phyloP scores from a whole-genome alignment of 1,284 basidiomycete species.

The Rugosomyces carneus region DNA sequence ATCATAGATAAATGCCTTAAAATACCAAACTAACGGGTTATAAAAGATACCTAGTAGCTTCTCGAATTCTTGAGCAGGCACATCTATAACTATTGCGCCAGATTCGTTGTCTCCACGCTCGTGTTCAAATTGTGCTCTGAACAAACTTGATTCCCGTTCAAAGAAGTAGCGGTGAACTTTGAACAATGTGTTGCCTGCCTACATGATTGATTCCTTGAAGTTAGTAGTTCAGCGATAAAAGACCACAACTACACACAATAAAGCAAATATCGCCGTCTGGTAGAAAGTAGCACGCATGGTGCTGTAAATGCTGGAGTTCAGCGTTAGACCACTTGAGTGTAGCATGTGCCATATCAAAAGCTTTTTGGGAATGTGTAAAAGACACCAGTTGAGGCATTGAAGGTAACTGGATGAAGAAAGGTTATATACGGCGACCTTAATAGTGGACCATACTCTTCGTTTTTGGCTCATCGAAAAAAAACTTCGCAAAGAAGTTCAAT shows the following conservation, averaged over 20 bases:
- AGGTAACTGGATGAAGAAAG: too few species aligned
- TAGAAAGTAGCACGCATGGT: constrained; percentile 42
- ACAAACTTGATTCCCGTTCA: constrained; percentile 48
- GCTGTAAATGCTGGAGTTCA: constrained; percentile 18
- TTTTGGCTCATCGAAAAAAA: neutral
- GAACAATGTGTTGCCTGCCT: constrained; percentile 36
- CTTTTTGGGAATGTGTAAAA: too few species aligned
- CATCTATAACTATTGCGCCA: constrained; percentile 12
- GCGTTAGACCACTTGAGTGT: too few species aligned
- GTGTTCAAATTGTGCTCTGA: constrained; percentile 36
- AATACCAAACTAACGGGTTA: constrained; percentile 44
- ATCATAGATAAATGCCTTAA: too few species aligned
- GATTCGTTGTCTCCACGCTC: constrained; percentile 26
- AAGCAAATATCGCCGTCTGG: constrained; percentile 49
- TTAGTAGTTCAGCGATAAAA: neutral
- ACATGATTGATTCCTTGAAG: constrained; percentile 1
- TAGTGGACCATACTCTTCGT: neutral
- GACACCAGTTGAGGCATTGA: too few species aligned
- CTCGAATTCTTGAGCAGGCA: constrained; percentile 29
- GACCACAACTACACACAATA: constrained; percentile 33
- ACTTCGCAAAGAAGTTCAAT: neutral
- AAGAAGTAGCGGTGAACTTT: constrained; percentile 53
- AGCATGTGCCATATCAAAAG: too few species aligned
- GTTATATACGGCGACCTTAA: too few species aligned
- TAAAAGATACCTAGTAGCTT: constrained; percentile 59